These are phyloP conservation scores for Capsicum rhomboideum DNA, from an alignment of 257 asterid genomes.

Conservation along the genomic window DNA sequence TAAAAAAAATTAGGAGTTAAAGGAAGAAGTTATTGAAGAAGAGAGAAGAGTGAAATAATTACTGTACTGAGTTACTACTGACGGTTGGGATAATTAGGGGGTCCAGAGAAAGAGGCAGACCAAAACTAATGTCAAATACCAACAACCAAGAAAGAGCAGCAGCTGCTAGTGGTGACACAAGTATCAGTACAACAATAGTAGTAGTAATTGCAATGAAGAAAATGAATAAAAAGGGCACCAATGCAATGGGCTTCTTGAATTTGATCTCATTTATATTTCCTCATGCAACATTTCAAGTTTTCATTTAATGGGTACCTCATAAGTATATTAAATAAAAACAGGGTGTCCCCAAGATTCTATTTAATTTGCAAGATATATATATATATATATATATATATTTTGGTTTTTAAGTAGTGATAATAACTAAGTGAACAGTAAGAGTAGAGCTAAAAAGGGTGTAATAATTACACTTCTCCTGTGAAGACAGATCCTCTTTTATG, in stretches of 20 bases:
- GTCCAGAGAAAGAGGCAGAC: conserved; percentile 9
- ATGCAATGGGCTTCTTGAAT: neutral
- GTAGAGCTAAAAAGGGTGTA: conserved; percentile 4
- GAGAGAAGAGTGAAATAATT: neutral
- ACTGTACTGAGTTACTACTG: neutral
- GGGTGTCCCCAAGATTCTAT: neutral
- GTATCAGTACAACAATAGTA: conserved; percentile 10
- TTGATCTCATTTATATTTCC: conserved; percentile 6
- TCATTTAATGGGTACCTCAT: neutral
- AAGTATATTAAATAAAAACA: neutral
- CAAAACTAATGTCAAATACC: conserved; percentile 53
- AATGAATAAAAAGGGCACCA: conserved; percentile 17
- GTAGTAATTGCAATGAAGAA: conserved; percentile 3
- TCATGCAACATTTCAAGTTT: neutral
- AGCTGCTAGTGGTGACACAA: neutral
- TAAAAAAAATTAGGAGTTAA: neutral
- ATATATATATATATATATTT: too few relatives aligned
- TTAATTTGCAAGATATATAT: neutral
- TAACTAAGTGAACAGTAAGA: too few relatives aligned
- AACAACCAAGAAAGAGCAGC: conserved; percentile 34
- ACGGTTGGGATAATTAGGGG: neutral
- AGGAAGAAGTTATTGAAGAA: neutral
- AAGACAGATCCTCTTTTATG: neutral
- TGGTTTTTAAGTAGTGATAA: too few relatives aligned
- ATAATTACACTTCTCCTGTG: neutral